Evolutionary conservation across 2,329 filamentous ascomycete species (phyloP).

Genomic region (Fusarium sp.): DNA sequence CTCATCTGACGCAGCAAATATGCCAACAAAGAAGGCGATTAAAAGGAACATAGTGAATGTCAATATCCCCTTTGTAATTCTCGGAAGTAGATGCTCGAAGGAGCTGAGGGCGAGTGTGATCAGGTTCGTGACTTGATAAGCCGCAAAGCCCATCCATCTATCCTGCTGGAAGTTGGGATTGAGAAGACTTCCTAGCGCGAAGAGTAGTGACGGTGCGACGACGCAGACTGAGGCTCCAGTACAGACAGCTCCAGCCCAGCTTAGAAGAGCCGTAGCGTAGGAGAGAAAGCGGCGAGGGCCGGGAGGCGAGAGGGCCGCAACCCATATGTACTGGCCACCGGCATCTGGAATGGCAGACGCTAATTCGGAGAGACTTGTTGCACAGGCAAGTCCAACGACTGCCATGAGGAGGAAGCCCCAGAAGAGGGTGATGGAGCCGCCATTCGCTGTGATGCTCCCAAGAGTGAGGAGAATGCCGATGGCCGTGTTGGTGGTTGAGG

Average conservation of each 20-base stretch:
- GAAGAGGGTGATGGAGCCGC: not conserved
- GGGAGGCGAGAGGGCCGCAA: not conserved
- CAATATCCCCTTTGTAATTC: not conserved
- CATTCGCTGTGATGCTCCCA: not conserved
- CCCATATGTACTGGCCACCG: not conserved
- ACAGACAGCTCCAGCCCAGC: not conserved
- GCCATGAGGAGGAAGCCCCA: not conserved
- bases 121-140: not conserved
- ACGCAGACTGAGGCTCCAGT: not conserved
- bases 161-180: not conserved
- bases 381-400: not conserved
- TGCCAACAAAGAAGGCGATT: not conserved
- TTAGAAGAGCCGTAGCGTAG: not conserved
- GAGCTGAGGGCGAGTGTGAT: not conserved
- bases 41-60: not conserved
- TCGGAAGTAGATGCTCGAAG: not conserved
- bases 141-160: not conserved
- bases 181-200: not conserved
- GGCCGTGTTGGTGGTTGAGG: not conserved
- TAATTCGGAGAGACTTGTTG: not conserved
- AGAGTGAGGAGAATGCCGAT: not conserved
- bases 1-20: not conserved
- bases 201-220: not conserved
- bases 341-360: not conserved
- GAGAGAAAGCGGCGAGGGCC: not conserved